phyloP scores from a whole-genome alignment of 2,329 filamentous ascomycete species.

The Geoglossum cookeanum region DNA sequence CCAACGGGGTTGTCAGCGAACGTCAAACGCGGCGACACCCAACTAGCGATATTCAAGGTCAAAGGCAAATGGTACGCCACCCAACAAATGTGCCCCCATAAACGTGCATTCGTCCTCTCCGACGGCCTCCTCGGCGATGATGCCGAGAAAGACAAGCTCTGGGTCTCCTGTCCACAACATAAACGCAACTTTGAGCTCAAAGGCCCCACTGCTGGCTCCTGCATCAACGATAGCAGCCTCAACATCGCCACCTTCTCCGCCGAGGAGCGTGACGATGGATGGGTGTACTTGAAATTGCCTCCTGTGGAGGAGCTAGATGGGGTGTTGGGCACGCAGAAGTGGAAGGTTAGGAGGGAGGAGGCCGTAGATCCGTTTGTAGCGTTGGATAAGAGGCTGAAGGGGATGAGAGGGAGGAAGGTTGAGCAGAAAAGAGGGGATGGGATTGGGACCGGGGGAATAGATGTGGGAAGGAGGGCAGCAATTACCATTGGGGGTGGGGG shows the following conservation, averaged over 20 bases:
- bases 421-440: slow-evolving; percentile 17
- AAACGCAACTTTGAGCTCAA: slow-evolving; percentile 74
- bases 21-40: slow-evolving; percentile 73
- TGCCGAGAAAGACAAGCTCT: slow-evolving; percentile 41
- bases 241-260: slow-evolving; percentile 69
- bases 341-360: slow-evolving; percentile 60
- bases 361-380: slow-evolving; percentile 33
- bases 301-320: slow-evolving; percentile 64
- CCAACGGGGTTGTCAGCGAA: slow-evolving; percentile 57
- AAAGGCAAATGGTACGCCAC: slow-evolving; percentile 64
- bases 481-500: no score
- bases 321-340: slow-evolving; percentile 58
- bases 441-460: not conserved
- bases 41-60: slow-evolving; percentile 73
- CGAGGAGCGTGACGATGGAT: slow-evolving; percentile 56
- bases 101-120: slow-evolving; percentile 72
- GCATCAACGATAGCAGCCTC: slow-evolving; percentile 53
- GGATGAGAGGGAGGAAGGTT: slow-evolving; percentile 34
- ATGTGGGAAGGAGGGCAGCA: not conserved
- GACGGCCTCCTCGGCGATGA: slow-evolving; percentile 68
- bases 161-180: slow-evolving; percentile 73
- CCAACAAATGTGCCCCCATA: slow-evolving; percentile 91
- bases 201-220: slow-evolving; percentile 45
- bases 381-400: slow-evolving; percentile 36
- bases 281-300: slow-evolving; percentile 64